Evolutionary conservation across 169 alveolate species (phyloP).

Genomic region (Cryptosporidium parvum): DNA sequence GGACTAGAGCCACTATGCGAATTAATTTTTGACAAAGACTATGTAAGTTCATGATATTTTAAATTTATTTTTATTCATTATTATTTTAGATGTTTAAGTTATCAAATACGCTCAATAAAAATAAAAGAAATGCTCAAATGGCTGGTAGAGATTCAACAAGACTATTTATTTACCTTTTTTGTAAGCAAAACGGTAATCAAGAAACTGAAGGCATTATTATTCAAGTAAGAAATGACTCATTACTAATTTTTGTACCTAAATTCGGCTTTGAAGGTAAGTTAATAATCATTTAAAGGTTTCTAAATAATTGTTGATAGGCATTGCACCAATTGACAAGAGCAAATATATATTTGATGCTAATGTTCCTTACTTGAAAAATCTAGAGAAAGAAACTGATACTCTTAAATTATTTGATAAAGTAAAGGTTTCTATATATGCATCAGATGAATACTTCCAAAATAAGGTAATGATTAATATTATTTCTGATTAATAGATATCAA

Average conservation of each 20-base stretch:
- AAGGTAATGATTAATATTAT: conserved; percentile 79
- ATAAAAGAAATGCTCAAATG: conserved; percentile 92
- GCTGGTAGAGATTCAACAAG: conserved; percentile 93
- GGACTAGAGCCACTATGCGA: conserved; percentile 87
- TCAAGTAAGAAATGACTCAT: conserved; percentile 77
- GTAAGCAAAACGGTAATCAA: conserved; percentile 82
- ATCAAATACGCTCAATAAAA: conserved; percentile 91
- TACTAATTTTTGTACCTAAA: conserved; percentile 81
- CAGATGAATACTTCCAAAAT: conserved; percentile 80
- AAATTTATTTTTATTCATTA: not conserved
- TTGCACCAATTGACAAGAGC: conserved; percentile 76
- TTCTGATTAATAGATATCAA: not conserved
- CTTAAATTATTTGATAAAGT: conserved; percentile 79
- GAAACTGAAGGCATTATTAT: conserved; percentile 70
- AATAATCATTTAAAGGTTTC: conserved; percentile 58
- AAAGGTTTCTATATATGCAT: conserved; percentile 76
- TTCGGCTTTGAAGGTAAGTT: conserved; percentile 82
- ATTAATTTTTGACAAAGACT: conserved; percentile 85
- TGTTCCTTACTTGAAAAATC: conserved; percentile 27
- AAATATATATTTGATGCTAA: conserved; percentile 72
- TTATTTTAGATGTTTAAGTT: conserved; percentile 88
- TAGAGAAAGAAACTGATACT: conserved; percentile 59
- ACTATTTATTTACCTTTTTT: conserved; percentile 90
- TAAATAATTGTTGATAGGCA: conserved; percentile 74
- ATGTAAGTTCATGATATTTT: conserved; percentile 32